Evolutionary conservation across 441 rosid species (phyloP), one percentile per base, ranked within the genome.

Genomic region (Adansonia grandidieri): DNA sequence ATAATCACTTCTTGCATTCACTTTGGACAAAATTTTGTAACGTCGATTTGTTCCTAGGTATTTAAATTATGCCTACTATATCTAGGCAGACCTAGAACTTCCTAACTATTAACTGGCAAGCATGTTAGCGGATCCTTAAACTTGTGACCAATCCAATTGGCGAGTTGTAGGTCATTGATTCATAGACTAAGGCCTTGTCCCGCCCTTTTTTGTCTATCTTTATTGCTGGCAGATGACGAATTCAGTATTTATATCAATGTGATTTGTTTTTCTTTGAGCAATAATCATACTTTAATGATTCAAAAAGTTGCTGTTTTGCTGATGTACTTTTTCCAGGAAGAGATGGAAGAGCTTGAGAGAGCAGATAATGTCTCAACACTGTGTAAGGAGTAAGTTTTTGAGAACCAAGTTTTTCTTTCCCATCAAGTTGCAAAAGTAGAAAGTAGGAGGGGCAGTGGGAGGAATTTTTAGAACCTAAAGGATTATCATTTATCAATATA

Each of bases 321-420:
- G 63, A 44, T 37, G 40, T 37, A 37, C 82, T 71, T 78, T 24
- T 79, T 53, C 57, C 93, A 93, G 98, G 82, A 85, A 64, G 94
- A 93, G 84, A 78, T 94, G 90, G 88, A 87, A 65, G 93, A 86
- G 82, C 87, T 94, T 1, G 91, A 88, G 77, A 78, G 28, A 50
- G 80, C 92, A 20, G 89, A 83, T 67, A 87, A 70, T 50, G 85
- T 88, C 50, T 88, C 94, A 45, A 71, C 86, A 47, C 80, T 87
- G 73, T 92, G 94, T 81, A 82, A 82, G 61, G 96, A 86, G 40
- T 37, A 37, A 37, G 40, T 37, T 5, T 37, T 37, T 37, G 40
- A 37, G 40, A 37, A 37, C 40, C 40, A 37, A 37, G 5, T 37
- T 37, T 37, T 37, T 37, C 40, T 37, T 37, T 37, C 40, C 40